phyloP scores from a whole-genome alignment of 2,329 filamentous ascomycete species.

The Nemania diffusa region DNA sequence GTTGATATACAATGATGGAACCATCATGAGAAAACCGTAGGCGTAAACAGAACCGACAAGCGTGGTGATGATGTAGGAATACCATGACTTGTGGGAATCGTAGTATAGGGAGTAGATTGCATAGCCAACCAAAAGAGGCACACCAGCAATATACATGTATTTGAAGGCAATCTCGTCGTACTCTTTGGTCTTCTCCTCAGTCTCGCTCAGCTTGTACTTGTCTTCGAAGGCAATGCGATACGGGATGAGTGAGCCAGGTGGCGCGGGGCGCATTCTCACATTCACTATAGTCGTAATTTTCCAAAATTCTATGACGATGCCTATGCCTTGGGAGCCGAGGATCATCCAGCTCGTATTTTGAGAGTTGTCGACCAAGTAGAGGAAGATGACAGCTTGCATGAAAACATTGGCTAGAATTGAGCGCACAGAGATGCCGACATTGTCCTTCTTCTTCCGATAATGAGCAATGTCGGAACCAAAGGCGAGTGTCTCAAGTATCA shows the following conservation, averaged over 20 bases:
- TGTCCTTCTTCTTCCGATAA: conserved; percentile 99
- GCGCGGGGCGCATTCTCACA: conserved; percentile 78
- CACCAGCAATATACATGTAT: conserved; percentile 92
- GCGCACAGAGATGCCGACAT: conserved; percentile 93
- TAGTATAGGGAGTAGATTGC: conserved; percentile 92
- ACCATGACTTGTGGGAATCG: conserved; percentile 97
- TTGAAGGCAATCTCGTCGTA: conserved; percentile 98
- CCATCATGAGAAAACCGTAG: conserved; percentile 99
- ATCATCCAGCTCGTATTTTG: conserved; percentile 99
- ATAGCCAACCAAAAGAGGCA: conserved; percentile 89
- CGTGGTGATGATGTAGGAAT: conserved; percentile 93
- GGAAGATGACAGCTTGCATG: conserved; percentile 95
- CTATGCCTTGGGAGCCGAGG: conserved; percentile 88
- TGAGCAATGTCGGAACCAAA: conserved; percentile 98
- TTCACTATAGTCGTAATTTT: conserved; percentile 97
- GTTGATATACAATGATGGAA: conserved; percentile 97
- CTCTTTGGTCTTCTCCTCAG: conserved; percentile 97
- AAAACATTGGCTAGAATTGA: conserved; percentile 97
- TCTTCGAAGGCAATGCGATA: conserved; percentile 90
- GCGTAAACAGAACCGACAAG: conserved; percentile 96
- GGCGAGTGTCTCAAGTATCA: conserved; percentile 93
- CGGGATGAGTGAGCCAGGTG: conserved; percentile 76
- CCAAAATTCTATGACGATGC: conserved; percentile 78
- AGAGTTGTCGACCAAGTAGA: conserved; percentile 96
- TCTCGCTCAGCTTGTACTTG: conserved; percentile 94